Evolutionary conservation across 2,329 filamentous ascomycete genomes (phyloP), one percentile per base, ranked within the genome.

Genomic region (Neoscytalidium dimidiatum): DNA sequence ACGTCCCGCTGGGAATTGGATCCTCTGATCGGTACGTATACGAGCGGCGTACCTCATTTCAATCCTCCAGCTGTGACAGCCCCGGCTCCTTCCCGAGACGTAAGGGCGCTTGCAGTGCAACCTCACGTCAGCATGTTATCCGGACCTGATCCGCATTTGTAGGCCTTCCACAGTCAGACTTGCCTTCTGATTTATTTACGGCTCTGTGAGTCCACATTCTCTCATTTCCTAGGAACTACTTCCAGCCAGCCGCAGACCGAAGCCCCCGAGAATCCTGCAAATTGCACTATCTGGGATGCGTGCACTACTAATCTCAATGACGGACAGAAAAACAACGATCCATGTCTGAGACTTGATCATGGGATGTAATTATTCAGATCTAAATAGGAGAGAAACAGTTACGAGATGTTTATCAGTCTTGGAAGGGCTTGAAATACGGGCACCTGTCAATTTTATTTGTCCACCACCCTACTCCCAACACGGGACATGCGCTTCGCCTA

Each of bases 51-150:
- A 17, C 14, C 14, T 17, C 38, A 4, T 13, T 41, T 17, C 38
- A 5, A 41, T 14, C 26, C 48, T 7, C 31, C n/a, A 31, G 26
- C 44, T 51, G 46, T 3, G 26, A 17, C 17, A n/a, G 3, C 28
- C 49, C 17, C 29, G 31, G 29, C 17, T 53, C 13, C 46, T n/a
- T 28, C 9, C 17, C 31, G 51, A 43, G n/a, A 43, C 21, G 53
- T 35, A 58, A 58, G 53, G 53, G 38, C 53, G 41, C 35, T 52
- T 33, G 38, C 38, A 17, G 56, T 60, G 56, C 23, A 48, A 60
- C 56, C 56, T 60, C 41, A 23, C 41, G 56, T 60, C 56, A 60
- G 38, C 56, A 60, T 48, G n/a, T 33, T 60, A 33, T 31, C 23
- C 41, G 9, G 6, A 21, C 53, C 23, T 9, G n/a, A 11, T 31